Base-by-base conservation (phyloP, 805 yeast species). In the Saturnispora zaruensis region DNA sequence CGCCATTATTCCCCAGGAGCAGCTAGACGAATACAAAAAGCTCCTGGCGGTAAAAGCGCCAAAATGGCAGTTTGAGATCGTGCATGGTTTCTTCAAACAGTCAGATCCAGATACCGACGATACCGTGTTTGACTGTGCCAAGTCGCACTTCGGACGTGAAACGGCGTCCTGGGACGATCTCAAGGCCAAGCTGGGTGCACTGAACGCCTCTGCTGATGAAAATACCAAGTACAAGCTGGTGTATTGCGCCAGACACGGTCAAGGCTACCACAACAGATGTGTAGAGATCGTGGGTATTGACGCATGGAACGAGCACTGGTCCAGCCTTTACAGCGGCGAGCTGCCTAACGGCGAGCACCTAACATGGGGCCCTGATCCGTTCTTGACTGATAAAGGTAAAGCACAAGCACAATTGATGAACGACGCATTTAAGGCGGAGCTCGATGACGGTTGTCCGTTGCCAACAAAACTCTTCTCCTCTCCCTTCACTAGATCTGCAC, bases 201-300 rank as follows among this genome's bases (percentile, higher is more conserved):
- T 78, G 54, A 76, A 76, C 53, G 46, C 49, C 2, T 41, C 57
- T 5, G 70, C 74, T 18, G 51, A 55, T 0, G 56, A 55, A 0
- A 70, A 74, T 52, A 80, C 66, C 40, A 51, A 54, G 33, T 78
- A 69, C 61, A 80, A 79, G 56, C 57, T 80, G 44, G 51, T 80
- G 3, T 72, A 77, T 44, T 68, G 77, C 48, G 82, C 83, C 9
- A 71, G 88, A 59, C 88, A 82, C 57, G 88, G 87, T 5, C 85
- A 82, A 61, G 88, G 87, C 0, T 76, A 65, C 59, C 89, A 82
- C 54, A 82, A 82, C 56, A 68, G 70, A 42, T 74, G 77, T 3
- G 77, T 80, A 14, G 66, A 65, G 21, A 71, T 75, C 51, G 80
- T 79, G 56, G 87, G 87, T 9, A 49, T 69, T 18, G 70, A 71